Evolutionary conservation across 1,139 yeast genomes (phyloP).

Genomic region (Yamadazyma sp.): DNA sequence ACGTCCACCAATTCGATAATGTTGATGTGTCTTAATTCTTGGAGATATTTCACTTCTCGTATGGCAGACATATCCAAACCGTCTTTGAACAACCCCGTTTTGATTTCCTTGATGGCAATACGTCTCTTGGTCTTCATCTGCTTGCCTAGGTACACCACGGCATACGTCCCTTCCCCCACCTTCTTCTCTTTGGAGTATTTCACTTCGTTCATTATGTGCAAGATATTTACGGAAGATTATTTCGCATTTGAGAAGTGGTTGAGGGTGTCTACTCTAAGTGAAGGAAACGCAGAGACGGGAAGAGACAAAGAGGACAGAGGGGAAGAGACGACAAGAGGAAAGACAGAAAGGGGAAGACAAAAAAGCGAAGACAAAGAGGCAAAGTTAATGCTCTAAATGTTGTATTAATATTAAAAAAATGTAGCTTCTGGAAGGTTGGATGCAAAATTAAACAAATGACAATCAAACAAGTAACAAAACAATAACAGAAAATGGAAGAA

Average conservation of each 20-base stretch:
- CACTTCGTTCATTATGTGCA: slow-evolving; percentile 6
- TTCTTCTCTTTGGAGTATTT: slow-evolving; percentile 62
- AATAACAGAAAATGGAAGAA: not conserved
- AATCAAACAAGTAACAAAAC: not conserved
- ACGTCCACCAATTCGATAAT: slow-evolving; percentile 88
- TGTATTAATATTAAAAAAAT: too few species aligned
- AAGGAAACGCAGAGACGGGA: too few species aligned
- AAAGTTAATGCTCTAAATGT: too few species aligned
- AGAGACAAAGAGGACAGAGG: not conserved
- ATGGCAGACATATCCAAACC: slow-evolving; percentile 98
- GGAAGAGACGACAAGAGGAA: too few species aligned
- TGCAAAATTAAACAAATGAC: slow-evolving; percentile 1
- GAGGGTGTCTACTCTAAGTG: too few species aligned
- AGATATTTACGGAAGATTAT: not conserved
- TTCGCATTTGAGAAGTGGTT: not conserved
- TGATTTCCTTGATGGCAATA: slow-evolving; percentile 94
- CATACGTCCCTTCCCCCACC: slow-evolving; percentile 99
- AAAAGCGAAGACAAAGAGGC: too few species aligned
- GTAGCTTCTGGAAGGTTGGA: too few species aligned
- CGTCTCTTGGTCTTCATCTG: slow-evolving; percentile 56
- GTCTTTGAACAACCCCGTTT: slow-evolving; percentile 90
- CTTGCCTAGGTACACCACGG: slow-evolving; percentile 87
- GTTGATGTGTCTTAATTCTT: slow-evolving; percentile 79
- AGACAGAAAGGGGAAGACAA: too few species aligned
- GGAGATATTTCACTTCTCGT: slow-evolving; percentile 89